These are phyloP conservation scores for Lentinula boryana DNA, from an alignment of 768 basidiomycete species.

Conservation along the genomic window DNA sequence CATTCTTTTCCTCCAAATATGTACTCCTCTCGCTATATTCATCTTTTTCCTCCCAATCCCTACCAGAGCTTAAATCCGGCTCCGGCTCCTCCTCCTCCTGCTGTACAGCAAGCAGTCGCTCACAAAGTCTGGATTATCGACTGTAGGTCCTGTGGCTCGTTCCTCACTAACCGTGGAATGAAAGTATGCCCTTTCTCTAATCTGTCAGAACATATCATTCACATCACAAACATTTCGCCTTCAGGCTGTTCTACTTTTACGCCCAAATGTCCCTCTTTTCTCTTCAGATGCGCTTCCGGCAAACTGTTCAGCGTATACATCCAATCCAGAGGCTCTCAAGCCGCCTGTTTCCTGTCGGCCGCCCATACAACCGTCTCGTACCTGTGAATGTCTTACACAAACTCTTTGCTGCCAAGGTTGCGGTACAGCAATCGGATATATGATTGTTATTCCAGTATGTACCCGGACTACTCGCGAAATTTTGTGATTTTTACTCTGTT, in stretches of 20 bases:
- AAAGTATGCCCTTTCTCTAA: conserved; percentile 37
- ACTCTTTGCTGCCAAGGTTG: conserved; percentile 77
- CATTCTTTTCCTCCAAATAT: conserved; percentile 19
- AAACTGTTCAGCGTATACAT: conserved; percentile 66
- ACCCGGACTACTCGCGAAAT: not conserved
- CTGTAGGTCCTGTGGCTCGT: conserved; percentile 66
- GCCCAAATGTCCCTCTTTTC: conserved; percentile 76
- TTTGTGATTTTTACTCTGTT: conserved; percentile 4
- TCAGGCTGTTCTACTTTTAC: conserved; percentile 78
- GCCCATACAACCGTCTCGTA: conserved; percentile 34
- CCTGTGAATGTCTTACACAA: conserved; percentile 84
- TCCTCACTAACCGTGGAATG: conserved; percentile 83
- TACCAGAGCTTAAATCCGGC: conserved; percentile 19
- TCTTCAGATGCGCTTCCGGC: conserved; percentile 76
- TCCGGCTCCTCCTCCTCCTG: conserved; percentile 12
- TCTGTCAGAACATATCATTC: no score
- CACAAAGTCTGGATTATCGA: conserved; percentile 82
- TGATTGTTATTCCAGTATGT: conserved; percentile 65
- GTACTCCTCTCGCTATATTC: conserved; percentile 24
- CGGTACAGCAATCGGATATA: conserved; percentile 69
- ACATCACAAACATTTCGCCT: not conserved
- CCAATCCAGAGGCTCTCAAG: conserved; percentile 37
- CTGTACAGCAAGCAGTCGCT: conserved; percentile 37
- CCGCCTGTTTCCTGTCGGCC: conserved; percentile 30
- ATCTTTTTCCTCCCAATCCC: conserved; percentile 33